Conservation (phyloP, 352 stramenopile genomes). For the Pythium sp. region DNA sequence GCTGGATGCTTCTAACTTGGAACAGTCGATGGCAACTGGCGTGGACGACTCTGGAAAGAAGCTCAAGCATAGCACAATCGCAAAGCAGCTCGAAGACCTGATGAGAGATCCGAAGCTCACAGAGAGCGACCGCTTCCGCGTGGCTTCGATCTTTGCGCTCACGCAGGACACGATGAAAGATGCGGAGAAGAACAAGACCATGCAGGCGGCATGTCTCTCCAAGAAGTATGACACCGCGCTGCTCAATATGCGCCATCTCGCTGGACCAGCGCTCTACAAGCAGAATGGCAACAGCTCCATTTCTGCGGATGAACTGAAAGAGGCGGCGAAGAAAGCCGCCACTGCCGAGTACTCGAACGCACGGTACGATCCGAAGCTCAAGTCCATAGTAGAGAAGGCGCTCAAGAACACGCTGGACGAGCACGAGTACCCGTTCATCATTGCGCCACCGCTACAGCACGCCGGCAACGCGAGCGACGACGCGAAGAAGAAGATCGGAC, state of each 20-base stretch:
- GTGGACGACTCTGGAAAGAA: conserved; percentile 92
- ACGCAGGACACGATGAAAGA: conserved; percentile 90
- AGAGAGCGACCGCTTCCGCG: conserved; percentile 83
- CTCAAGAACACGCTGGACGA: conserved; percentile 65
- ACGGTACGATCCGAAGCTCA: conserved; percentile 74
- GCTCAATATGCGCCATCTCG: conserved; percentile 67
- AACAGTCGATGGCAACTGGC: conserved; percentile 94
- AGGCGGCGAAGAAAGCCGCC: conserved; percentile 59
- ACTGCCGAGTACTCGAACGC: conserved; percentile 76
- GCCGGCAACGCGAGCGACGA: conserved; percentile 26
- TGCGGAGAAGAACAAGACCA: conserved; percentile 81
- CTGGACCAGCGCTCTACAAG: conserved; percentile 50
- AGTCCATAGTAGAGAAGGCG: conserved; percentile 50
- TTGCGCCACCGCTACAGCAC: conserved; percentile 55
- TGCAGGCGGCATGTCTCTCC: conserved; percentile 80
- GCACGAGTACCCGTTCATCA: conserved; percentile 80
- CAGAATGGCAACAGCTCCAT: conserved; percentile 61
- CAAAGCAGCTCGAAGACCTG: conserved; percentile 87
- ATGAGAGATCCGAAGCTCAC: conserved; percentile 81
- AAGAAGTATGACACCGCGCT: conserved; percentile 60
- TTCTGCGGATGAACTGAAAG: conserved; percentile 59
- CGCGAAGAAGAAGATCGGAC: conserved; percentile 52
- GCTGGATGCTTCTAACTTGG: conserved; percentile 90
- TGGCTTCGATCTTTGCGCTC: conserved; percentile 92
- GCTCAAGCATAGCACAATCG: conserved; percentile 78